Evolutionary conservation across 257 asterid species (phyloP), one percentile per base, ranked within the genome.

Genomic region (Echium plantagineum): DNA sequence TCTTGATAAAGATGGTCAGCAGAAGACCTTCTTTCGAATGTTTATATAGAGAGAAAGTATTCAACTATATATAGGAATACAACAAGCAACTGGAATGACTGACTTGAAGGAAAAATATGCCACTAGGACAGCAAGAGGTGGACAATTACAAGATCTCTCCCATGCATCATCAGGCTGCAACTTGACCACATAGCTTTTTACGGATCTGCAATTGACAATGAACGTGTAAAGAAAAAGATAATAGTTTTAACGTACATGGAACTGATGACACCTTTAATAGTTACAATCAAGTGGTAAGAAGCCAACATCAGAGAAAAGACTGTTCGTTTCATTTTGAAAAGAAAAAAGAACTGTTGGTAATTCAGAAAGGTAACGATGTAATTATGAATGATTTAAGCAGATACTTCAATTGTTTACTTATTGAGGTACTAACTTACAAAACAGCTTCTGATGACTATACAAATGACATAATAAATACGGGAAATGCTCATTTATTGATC

Each of bases 191-290:
- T 64, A 89, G 85, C 79, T 72, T 69, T 81, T 76, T 89, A 67
- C 95, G 93, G 58, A 89, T 89, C 97, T 89, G 94, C 80, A 76
- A 58, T 61, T 55, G 54, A 48, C 18, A 60, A 54, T 18, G 48
- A 47, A 63, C 21, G 60, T 15, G 24, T 46, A 52, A 31, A 49
- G n/a, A 26, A 38, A 21, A 42, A 55, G 21, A 5, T 16, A 15
- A 42, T 46, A 42, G 16, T 42, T 15, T 16, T 15, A 17, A 28
- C 0, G 24, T 12, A 0, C 57, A 19, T 42, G 49, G 17, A 17
- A 42, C 16, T 42, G 49, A 42, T 42, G 15, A 10, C 12, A 42
- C 49, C 16, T 42, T 42, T 42, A 0, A 42, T 35, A 42, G 4
- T 12, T 0, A 42, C 49, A 42, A 42, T 42, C 49, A 42, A 42